Base-by-base conservation (phyloP, 441 rosid species). In the Populus trichocarpa region DNA sequence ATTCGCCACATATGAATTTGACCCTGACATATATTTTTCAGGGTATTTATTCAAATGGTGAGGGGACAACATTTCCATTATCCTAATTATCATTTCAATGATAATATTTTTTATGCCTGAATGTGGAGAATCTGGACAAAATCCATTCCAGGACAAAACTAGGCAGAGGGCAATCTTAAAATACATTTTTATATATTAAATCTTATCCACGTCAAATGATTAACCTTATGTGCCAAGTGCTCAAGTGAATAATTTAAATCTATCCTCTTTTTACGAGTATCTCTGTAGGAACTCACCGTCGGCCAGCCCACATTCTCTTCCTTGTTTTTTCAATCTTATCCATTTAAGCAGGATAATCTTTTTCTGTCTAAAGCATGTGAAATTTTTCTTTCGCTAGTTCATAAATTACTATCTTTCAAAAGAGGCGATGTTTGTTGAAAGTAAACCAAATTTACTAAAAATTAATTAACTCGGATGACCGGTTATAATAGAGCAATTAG, bases 1-100 rank as follows among this genome's bases (percentile, higher is more conserved):
- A 72, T 35, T 76, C 74, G 80, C 83, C 77, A 73, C 83, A 53
- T 72, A 42, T 66, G 32, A 30, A 72, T 36, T 36, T 76, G 80
- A 61, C 77, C 67, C 59, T 10, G 36, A 25, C 38, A 53, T 25
- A 53, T 25, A 63, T 59, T 70, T 64, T 42, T 42, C 64, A 76
- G 42, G n/a, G 74, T 69, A 70, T 20, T 42, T 81, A 10, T 40
- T 61, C 5, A 36, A 75, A 64, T 12, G 67, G 69, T 13, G 12
- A 68, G 70, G 70, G 71, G 65, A 28, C 18, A 26, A 1, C 23
- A 26, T 3, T 10, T 20, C 0, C 22, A 76, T 7, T 22, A 25
- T 35, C 26, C 13, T 8, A 20, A 32, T 30, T 18, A 65, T 11
- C 75, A 71, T 71, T 42, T 32, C 35, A 42, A n/a, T n/a, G n/a